Percentiles rank a stretch among this genome's conserved stretches.
Conservation (phyloP, 345 rosid genomes). For the Salix arbutifolia region DNA sequence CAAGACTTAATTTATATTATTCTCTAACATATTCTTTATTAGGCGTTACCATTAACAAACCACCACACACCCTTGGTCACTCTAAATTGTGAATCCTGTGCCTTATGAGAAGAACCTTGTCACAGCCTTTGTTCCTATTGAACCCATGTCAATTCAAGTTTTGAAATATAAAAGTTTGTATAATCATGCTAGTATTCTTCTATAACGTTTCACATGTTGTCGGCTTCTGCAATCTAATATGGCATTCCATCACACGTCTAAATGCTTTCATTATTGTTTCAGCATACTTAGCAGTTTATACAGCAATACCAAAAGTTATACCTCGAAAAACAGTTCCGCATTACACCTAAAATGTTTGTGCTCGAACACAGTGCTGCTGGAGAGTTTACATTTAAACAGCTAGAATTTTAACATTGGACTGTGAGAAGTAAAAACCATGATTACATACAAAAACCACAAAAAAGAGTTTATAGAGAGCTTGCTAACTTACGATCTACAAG, state of each 20-base stretch:
- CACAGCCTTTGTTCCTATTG: neutral
- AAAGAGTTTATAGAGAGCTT: neutral
- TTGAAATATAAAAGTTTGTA: neutral
- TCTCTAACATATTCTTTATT: neutral
- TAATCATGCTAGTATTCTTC: neutral
- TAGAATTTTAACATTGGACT: neutral
- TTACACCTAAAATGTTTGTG: neutral
- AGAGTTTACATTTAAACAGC: neutral
- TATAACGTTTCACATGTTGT: neutral
- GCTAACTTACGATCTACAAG: conserved; percentile 68
- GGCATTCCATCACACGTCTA: neutral
- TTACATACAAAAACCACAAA: neutral
- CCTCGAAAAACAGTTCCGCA: neutral
- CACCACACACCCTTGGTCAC: neutral
- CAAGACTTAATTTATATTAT: no score
- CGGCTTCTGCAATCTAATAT: neutral
- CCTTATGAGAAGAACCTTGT: neutral
- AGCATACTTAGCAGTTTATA: neutral
- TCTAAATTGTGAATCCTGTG: neutral
- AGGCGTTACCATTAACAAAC: neutral
- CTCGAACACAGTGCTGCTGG: neutral
- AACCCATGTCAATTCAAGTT: neutral
- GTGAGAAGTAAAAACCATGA: neutral
- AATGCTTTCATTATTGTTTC: neutral
- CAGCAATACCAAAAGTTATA: neutral